phyloP scores from a whole-genome alignment of 2,329 filamentous ascomycete species.

The Colletotrichum gigasporum region DNA sequence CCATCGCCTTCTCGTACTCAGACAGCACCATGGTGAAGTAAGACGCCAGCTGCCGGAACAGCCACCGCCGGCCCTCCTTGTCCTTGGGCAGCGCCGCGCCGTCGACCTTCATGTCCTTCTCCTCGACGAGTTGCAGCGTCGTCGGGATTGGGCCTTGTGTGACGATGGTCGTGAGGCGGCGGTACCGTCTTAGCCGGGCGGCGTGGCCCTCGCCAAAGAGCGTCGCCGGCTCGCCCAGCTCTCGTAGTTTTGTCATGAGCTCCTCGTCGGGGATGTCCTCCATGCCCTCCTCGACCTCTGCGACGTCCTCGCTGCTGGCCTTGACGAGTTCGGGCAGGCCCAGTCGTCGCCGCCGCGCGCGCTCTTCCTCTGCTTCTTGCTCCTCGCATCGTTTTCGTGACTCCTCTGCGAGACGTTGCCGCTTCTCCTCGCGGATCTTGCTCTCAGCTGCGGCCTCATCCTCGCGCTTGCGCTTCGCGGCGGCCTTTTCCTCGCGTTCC shows the following conservation, averaged over 20 bases:
- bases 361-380: conserved; percentile 78
- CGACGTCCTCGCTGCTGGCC: conserved; percentile 48
- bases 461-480: conserved; percentile 87
- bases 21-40: conserved; percentile 97
- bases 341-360: conserved; percentile 75
- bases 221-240: conserved; percentile 74
- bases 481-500: conserved; percentile 74
- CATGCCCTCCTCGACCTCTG: conserved; percentile 52
- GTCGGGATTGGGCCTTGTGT: conserved; percentile 88
- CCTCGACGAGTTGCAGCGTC: conserved; percentile 79
- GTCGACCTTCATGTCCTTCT: conserved; percentile 88
- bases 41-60: conserved; percentile 88
- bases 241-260: conserved; percentile 73
- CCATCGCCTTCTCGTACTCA: conserved; percentile 86
- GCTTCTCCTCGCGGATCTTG: conserved; percentile 81
- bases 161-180: conserved; percentile 68
- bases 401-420: conserved; percentile 82
- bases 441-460: conserved; percentile 82
- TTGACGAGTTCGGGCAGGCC: conserved; percentile 79
- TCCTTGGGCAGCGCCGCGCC: conserved; percentile 71
- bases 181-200: conserved; percentile 75
- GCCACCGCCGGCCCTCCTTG: conserved; percentile 70
- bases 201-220: conserved; percentile 86
- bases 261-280: conserved; percentile 79
- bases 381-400: conserved; percentile 75